Base-by-base conservation (phyloP, 2,329 filamentous ascomycete species). In the Elsinoe batatas region DNA sequence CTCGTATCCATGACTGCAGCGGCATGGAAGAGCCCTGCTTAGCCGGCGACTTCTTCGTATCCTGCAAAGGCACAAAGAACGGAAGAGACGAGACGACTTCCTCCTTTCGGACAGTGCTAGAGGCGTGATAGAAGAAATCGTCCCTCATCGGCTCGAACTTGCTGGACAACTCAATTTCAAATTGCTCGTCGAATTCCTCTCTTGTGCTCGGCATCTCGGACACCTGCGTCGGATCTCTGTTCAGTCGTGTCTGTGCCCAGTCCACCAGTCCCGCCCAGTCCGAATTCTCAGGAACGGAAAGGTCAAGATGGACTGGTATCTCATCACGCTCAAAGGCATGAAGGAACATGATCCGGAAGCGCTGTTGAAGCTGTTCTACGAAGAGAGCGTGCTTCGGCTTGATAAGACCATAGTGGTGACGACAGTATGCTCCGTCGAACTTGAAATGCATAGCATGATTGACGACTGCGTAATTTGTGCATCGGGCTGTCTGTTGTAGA, bases 191-290 rank as follows among this genome's bases (percentile, higher is more conserved):
- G 1, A 85, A 65, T n/a, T 67, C 65, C 11, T 67, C 62, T 43
- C 74, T 56, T 11, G 30, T 54, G 5, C 46, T 46, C 5, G 59
- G 61, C 13, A 63, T 49, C 18, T 58, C 43, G 7, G 51, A 46
- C 13, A 57, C 3, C 20, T 55, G 33, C 15, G 56, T 55, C 10
- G 47, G 11, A 62, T 68, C 20, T 26, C 51, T 26, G 38, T 44
- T 20, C 22, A 64, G 57, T 20, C 68, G 78, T 18, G 76, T 73
- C 60, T 81, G 71, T 1, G 83, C 78, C 87, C 87, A 91, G 35
- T 77, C 73, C 46, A 90, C 77, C 5, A 91, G 68, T 3, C 67
- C 68, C 8, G 73, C 69, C 85, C 87, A 90, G 64, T 91, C 83
- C 58, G 88, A 88, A 1, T 77, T 75, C 37, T 78, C 67, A 0